A percentile compares a stretch with the other conserved stretches of the same genome.
Conservation (phyloP, 2,329 filamentous ascomycete species). For the Aspergillus pseudotamarii region DNA sequence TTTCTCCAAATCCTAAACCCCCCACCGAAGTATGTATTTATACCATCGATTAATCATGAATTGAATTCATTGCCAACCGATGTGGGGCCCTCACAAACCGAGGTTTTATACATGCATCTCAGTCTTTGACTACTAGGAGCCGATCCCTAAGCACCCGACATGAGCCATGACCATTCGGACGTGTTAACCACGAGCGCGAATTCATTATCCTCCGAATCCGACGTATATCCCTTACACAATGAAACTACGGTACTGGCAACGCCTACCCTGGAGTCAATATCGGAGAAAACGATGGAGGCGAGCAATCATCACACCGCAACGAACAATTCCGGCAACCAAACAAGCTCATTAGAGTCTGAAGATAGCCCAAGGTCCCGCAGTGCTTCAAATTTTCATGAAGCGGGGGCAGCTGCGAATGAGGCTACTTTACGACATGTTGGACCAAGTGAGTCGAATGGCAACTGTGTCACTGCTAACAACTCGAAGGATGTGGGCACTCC, state of each 20-base stretch:
- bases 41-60: slow-evolving; percentile 14
- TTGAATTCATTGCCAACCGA: slow-evolving; percentile 8
- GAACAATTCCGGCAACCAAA: slow-evolving; percentile 11
- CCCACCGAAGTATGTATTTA: not conserved
- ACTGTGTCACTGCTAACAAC: not conserved
- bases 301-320: not conserved
- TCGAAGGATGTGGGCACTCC: slow-evolving; percentile 7
- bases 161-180: slow-evolving; percentile 33
- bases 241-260: slow-evolving; percentile 12
- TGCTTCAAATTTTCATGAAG: not conserved
- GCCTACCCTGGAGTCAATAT: slow-evolving; percentile 9
- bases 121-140: slow-evolving; percentile 9
- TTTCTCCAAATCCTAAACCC: not conserved
- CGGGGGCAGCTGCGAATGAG: not conserved
- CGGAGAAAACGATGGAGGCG: slow-evolving; percentile 16
- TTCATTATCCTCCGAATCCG: slow-evolving; percentile 18
- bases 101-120: slow-evolving; percentile 15
- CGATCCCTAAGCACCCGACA: slow-evolving; percentile 25
- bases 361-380: not conserved
- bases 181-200: slow-evolving; percentile 26
- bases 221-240: slow-evolving; percentile 17
- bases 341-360: not conserved
- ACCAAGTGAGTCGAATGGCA: not conserved
- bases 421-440: slow-evolving; percentile 3
- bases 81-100: slow-evolving; percentile 7